Base-by-base conservation (phyloP, 2,329 filamentous ascomycete species). In the Aspergillus vadensis region DNA sequence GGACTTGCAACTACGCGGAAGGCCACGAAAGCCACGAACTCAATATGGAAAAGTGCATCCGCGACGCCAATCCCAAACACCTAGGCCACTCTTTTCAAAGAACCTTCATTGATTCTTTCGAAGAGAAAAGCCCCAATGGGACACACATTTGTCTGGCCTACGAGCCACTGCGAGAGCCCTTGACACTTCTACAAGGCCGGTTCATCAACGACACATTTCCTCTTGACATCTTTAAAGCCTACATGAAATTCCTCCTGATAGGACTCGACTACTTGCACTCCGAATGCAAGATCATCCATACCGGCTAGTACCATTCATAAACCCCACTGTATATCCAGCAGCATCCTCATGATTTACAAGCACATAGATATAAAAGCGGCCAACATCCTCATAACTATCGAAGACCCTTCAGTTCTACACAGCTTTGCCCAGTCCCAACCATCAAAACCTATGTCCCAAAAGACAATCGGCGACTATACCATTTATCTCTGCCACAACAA, bases 241-340 rank as follows among this genome's bases (percentile, higher is more conserved):
- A 74, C 38, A 59, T 78, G 5, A 69, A 64, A 9, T 65, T 72
- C 19, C 68, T 80, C 14, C 71, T 81, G 4, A 56, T 70, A 48
- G 74, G 72, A 5, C 70, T 80, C 1, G 72, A 80, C 38, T 79
- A 76, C 61, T 68, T 80, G 4, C 76, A 79, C 63, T 66, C 70
- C 0, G 70, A 76, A 36, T 79, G 76, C 58, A 67, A 64, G 27
- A 60, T 80, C 15, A 72, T 79, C 14, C 77, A 80, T 59, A 77
- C 75, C 15, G 75, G 76, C 73, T 59, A 51, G 66, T 61, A 36
- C 38, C 17, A 5, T 17, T 19, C 52, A 14, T 19, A 15, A 10
- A 10, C 15, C 6, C 32, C 12, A 19, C 52, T 8, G 2, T 2
- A 21, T 7, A n/a, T 23, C 27, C 2, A 36, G 12, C 12, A 36